Conservation (phyloP, 305 asterid species). For the Withania somnifera region DNA sequence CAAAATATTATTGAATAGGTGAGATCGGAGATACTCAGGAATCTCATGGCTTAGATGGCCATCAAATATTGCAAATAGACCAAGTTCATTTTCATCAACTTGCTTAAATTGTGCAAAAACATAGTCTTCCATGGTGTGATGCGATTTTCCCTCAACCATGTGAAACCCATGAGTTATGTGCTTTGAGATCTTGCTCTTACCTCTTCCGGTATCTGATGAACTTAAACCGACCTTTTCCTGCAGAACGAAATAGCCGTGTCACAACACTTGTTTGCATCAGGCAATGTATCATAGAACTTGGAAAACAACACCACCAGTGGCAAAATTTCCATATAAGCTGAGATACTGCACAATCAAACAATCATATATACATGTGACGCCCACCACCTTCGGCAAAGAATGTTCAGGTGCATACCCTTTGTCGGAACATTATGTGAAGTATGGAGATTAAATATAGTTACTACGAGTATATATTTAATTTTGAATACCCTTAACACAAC, state of each 20-base stretch:
- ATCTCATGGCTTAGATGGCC: conserved; percentile 84
- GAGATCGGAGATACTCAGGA: conserved; percentile 62
- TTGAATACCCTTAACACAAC: no score
- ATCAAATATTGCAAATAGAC: conserved; percentile 82
- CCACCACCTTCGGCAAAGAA: no score
- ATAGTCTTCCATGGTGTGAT: conserved; percentile 80
- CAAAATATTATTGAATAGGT: conserved; percentile 67
- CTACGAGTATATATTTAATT: no score
- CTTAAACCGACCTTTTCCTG: conserved; percentile 65
- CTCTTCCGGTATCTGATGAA: conserved; percentile 50
- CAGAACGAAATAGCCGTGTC: background rate
- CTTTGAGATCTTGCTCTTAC: conserved; percentile 76
- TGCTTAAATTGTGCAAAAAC: conserved; percentile 74
- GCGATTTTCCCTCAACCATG: conserved; percentile 63
- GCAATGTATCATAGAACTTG: background rate
- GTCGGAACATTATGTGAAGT: no score
- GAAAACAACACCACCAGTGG: background rate
- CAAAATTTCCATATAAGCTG: background rate
- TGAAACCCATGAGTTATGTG: conserved; percentile 71
- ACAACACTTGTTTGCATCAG: no score
- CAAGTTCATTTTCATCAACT: conserved; percentile 63
- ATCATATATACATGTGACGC: background rate
- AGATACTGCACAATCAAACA: background rate
- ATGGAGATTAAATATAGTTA: no score
- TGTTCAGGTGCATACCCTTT: no score